Evolutionary conservation across 2,329 filamentous ascomycete genomes (phyloP).

Genomic region (Xylariaceae sp.): DNA sequence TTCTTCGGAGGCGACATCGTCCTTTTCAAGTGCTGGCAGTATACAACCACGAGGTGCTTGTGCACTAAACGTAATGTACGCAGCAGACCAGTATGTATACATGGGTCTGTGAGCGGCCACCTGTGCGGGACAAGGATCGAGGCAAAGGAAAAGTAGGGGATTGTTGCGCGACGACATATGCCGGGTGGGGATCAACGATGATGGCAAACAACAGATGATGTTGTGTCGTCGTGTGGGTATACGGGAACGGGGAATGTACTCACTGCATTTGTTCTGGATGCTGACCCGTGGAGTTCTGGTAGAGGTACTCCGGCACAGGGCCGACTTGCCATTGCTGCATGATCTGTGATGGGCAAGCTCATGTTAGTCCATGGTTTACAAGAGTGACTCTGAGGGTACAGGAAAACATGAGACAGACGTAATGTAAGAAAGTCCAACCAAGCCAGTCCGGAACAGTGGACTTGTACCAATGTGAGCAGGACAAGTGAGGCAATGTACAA

Average conservation of each 20-base stretch:
- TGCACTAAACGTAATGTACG: conserved; percentile 3
- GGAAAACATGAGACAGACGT: background rate
- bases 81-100: conserved; percentile 1
- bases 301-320: conserved; percentile 59
- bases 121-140: conserved; percentile 4
- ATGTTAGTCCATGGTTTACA: conserved; percentile 26
- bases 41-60: conserved; percentile 3
- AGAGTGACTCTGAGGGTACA: background rate
- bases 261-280: conserved; percentile 58
- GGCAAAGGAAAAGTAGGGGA: conserved; percentile 2
- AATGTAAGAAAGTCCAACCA: background rate
- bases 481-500: background rate
- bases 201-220: conserved; percentile 11
- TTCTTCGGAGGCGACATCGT: conserved; percentile 19
- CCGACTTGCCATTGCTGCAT: conserved; percentile 63
- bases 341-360: conserved; percentile 40
- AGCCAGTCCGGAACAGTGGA: background rate
- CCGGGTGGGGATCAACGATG: conserved; percentile 6
- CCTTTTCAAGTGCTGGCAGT: conserved; percentile 3
- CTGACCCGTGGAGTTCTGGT: conserved; percentile 42
- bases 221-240: conserved; percentile 9
- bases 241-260: conserved; percentile 40
- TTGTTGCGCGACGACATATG: conserved; percentile 6
- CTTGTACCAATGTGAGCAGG: background rate
- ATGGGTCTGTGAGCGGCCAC: conserved; percentile 9